Evolutionary conservation across 2,329 filamentous ascomycete genomes (phyloP), one percentile per base, ranked within the genome.

Genomic region (Apiospora aurea): DNA sequence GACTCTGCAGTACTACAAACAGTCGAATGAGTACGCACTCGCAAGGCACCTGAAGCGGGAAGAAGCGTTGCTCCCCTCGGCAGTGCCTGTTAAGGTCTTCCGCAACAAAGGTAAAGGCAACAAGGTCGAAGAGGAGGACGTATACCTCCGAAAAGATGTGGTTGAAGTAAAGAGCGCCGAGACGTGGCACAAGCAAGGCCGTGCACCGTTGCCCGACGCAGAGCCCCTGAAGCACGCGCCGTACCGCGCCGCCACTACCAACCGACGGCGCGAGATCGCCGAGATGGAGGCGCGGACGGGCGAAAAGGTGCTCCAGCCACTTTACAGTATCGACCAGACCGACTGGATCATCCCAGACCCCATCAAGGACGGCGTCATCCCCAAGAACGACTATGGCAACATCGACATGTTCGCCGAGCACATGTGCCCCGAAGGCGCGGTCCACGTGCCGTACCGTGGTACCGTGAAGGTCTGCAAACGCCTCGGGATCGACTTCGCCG

Each of bases 151-250:
- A 46, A 88, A 89, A 70, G 95, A 98, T 75, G 90, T 98, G 0
- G 90, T 95, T 2, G 87, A 89, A 51, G 97, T 97, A 80, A 95
- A 97, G 81, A 97, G 94, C 41, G 93, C 93, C 1, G 96, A 99
- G 80, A 97, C 94, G 1, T 99, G 96, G 96, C 96, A 98, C 80
- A 98, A 98, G 80, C 96, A 98, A 85, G 96, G 96, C 0, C 90
- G 96, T 14, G 92, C 91, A 38, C 91, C 96, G 3, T 87, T 89
- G 38, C 79, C 86, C 0, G 94, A 93, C 3, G 91, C 93, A 75
- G 83, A 90, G 68, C 94, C 96, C 0, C 83, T 98, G 73, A 99
- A 99, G 81, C 88, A 89, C 57, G 96, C 97, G 0, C 94, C 96
- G 0, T 95, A 96, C 79, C 93, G 96, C 57, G 96, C 95, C 21